Base-by-base conservation (phyloP, 305 asterid genomes). In the Fraxinus velutina region DNA sequence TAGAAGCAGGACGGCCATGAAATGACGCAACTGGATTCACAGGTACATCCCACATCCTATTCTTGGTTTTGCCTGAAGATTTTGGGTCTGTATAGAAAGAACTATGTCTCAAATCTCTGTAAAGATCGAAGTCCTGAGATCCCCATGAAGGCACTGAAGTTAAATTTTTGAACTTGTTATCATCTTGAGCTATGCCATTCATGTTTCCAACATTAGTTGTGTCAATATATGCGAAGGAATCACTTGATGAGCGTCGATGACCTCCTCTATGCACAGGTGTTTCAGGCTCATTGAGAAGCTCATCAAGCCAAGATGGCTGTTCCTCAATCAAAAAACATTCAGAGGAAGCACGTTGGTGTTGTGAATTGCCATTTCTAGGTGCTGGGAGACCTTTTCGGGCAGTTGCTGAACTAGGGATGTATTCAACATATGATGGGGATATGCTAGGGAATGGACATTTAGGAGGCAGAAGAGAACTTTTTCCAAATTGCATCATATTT, bases 261-360 rank as follows among this genome's bases (percentile, higher is more conserved):
- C 86, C 88, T 82, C 96, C 92, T 86, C 83, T 90, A 12, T 90
- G 89, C 13, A 89, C 92, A 52, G 91, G 97, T n/a, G 94, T 89
- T 80, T 95, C 99, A 57, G 97, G 97, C 87, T 94, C 99, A 83
- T 92, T 87, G 4, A 95, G 95, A 76, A 95, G 97, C 79, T 94
- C 99, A 44, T 95, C 97, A 70, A 95, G 92, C 99, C 99, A 94
- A 47, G 93, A 92, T 1, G 97, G 98, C 72, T 92, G 97, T 80
- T 94, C 98, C 77, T 94, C 98, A 22, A 89, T 82, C 80, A 94
- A 83, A 80, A 88, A 83, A 73, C 92, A 90, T 79, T 95, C 98
- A 2, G 97, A 94, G 72, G 97, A 89, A 87, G 95, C 90, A 36
- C 97, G 94, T 33, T 85, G 93, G 81, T 92, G 99, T 84, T 86